phyloP scores from a whole-genome alignment of 2,329 filamentous ascomycete species.

The Helotiales sp. region DNA sequence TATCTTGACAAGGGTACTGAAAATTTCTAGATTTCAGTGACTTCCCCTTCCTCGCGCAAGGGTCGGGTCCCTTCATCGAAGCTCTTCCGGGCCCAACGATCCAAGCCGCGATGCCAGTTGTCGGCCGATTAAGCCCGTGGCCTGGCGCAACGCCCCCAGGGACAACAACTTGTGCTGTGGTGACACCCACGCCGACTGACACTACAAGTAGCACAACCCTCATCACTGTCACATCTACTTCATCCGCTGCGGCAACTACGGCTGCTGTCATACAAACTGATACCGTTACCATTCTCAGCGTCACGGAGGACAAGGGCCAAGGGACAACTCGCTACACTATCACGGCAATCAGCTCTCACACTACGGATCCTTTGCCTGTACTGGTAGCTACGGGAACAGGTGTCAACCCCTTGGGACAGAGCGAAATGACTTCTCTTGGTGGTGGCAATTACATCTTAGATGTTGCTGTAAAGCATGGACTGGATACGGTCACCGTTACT shows the following conservation, averaged over 20 bases:
- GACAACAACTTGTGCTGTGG: conserved; percentile 3
- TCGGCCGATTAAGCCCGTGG: conserved; percentile 40
- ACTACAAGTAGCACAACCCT: neutral
- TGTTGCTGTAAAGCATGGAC: conserved; percentile 7
- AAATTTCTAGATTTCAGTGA: conserved; percentile 33
- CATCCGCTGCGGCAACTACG: conserved; percentile 1
- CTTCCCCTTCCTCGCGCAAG: conserved; percentile 35
- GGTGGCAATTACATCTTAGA: conserved; percentile 11
- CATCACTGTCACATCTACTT: neutral
- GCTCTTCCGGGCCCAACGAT: conserved; percentile 16
- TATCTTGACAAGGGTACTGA: neutral
- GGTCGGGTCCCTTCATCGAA: conserved; percentile 32
- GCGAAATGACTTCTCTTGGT: conserved; percentile 4
- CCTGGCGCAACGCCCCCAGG: conserved; percentile 9
- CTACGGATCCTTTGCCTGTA: conserved; percentile 4
- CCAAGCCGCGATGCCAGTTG: conserved; percentile 23
- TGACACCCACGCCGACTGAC: neutral
- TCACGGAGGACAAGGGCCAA: conserved; percentile 2
- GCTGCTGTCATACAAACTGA: neutral
- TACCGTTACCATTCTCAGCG: conserved; percentile 12
- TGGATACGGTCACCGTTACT: conserved; percentile 10
- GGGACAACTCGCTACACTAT: conserved; percentile 8
- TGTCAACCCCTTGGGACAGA: conserved; percentile 2
- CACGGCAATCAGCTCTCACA: conserved; percentile 8
- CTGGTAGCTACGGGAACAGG: conserved; percentile 8